Evolutionary conservation across 306 rosid genomes (phyloP), one percentile per base, ranked within the genome.

Genomic region (Cercis canadensis): DNA sequence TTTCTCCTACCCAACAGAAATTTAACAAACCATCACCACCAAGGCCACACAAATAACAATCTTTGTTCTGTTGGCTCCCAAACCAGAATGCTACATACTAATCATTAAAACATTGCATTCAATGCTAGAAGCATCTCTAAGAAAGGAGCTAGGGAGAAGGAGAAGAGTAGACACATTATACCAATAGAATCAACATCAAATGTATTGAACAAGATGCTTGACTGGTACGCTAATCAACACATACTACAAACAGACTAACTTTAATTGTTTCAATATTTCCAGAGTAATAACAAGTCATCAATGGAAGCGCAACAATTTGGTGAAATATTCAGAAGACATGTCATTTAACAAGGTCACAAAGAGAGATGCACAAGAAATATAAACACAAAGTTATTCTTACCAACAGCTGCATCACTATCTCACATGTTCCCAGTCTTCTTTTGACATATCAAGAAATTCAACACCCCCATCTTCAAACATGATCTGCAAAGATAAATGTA

Each of bases 371-470:
- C 54, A 63, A 37, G 61, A 64, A 63, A 75, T 56, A 75, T 56
- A 74, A 55, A 67, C 34, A 65, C 29, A 45, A 76, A 51, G 73
- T 73, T 78, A 36, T 53, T 61, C 68, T 59, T 63, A 71, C 75
- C 62, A 21, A 59, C 29, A 72, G 69, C 56, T 17, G 79, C 65
- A 65, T 83, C 84, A 89, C 77, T 69, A 75, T 52, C 82, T 78
- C 63, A 81, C 84, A 63, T 84, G 67, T 73, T 86, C 95, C 98
- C 96, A 92, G 7, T 92, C 92, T 82, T 85, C 96, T 80, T 90
- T 85, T 39, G 98, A 83, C 92, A 90, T 80, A 78, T 92, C 96
- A 66, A 70, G 65, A 80, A 80, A 74, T 77, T 85, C 89, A 55
- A 75, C 56, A 58, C 59, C 43, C 17, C 97, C 97, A 59, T 85